phyloP scores from a whole-genome alignment of 176 grass and related monocot genomes.

The Triticum timopheevii region DNA sequence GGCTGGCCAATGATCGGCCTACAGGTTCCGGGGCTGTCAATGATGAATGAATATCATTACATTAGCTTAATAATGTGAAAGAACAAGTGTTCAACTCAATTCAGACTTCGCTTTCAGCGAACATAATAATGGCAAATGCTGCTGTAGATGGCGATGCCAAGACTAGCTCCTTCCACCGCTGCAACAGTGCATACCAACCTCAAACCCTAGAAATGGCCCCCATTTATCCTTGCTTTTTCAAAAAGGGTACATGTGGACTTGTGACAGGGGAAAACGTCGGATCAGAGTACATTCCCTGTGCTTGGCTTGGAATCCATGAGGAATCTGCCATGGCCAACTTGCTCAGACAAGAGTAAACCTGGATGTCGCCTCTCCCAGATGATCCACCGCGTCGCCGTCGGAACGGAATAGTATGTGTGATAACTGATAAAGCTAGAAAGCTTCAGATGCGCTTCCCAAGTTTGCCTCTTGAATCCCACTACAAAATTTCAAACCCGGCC shows the following conservation, averaged over 20 bases:
- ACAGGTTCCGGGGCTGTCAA: background rate
- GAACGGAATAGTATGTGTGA: background rate
- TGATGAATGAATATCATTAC: background rate
- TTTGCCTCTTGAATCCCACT: background rate
- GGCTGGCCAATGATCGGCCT: background rate
- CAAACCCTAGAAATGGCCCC: too few relatives aligned
- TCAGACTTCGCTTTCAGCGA: background rate
- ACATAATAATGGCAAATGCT: background rate
- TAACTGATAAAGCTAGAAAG: background rate
- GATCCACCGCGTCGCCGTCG: background rate
- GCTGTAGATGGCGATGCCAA: background rate
- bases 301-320: background rate
- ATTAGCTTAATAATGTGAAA: background rate
- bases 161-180: too few relatives aligned
- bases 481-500: too few relatives aligned
- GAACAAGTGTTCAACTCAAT: background rate
- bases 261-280: background rate
- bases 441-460: background rate
- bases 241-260: background rate
- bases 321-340: background rate
- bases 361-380: background rate
- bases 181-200: background rate
- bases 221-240: too few relatives aligned
- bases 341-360: background rate
- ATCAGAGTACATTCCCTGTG: slow-evolving; percentile 14